Evolutionary conservation across 176 grass and related monocot species (phyloP).

Genomic region (Bonia amplexicaulis): DNA sequence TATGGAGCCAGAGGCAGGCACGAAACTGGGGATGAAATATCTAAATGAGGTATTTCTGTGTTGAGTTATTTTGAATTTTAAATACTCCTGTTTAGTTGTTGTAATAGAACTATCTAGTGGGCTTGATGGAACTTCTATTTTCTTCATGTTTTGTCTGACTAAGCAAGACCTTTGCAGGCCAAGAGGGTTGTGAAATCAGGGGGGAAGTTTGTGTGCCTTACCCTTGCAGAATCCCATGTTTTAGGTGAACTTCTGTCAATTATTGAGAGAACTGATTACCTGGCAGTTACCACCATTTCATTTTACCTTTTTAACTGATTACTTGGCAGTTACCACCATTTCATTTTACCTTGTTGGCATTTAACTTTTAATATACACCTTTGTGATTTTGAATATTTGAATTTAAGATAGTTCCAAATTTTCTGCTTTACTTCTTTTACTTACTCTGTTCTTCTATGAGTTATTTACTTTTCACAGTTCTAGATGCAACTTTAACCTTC

Average conservation of each 20-base stretch:
- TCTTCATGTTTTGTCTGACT: conserved; percentile 19
- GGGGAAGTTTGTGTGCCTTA: conserved; percentile 85
- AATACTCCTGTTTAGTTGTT: conserved; percentile 1
- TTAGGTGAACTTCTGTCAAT: conserved; percentile 57
- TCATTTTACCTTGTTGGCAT: background rate
- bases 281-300: background rate
- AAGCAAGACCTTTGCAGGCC: conserved; percentile 37
- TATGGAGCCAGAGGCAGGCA: conserved; percentile 86
- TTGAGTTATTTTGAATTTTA: conserved; percentile 22
- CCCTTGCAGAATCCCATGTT: conserved; percentile 94
- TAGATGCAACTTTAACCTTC: background rate
- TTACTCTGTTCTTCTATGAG: background rate
- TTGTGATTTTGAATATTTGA: background rate
- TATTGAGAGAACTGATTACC: background rate
- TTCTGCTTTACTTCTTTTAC: background rate
- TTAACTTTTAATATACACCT: background rate
- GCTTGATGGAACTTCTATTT: conserved; percentile 4
- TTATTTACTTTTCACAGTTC: background rate
- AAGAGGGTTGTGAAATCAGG: conserved; percentile 85
- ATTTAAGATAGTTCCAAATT: background rate
- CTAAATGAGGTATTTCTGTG: conserved; percentile 61
- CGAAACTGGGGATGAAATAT: conserved; percentile 77
- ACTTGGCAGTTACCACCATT: background rate
- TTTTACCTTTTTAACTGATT: background rate
- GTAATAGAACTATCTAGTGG: conserved; percentile 5